Base-by-base conservation (phyloP, 1,284 basidiomycete species). In the Taiwanofungus camphoratus region DNA sequence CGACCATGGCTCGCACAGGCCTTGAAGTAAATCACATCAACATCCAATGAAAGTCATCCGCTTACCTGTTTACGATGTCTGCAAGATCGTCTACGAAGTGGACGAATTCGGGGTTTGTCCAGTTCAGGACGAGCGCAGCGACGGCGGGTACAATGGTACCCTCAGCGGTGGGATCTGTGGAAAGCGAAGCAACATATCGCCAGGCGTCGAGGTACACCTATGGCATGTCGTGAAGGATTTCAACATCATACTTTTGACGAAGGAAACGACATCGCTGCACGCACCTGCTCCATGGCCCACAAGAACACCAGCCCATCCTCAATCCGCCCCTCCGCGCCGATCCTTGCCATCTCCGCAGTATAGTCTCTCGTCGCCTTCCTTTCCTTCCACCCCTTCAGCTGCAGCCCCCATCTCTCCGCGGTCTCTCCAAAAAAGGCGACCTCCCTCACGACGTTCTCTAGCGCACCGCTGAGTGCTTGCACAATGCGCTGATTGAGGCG, bases 201-300 rank as follows among this genome's bases (percentile, higher is more conserved):
- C 85, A 87, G 4, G 81, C 74, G 41, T 82, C 77, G 15, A 85
- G 66, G 57, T 87, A 87, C 12, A 66, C 57, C 67, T 69, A 31
- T 9, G 39, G 3, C n/a, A n/a, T n/a, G n/a, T n/a, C n/a, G n/a
- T n/a, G n/a, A n/a, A n/a, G n/a, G n/a, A n/a, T n/a, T n/a, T n/a
- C n/a, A n/a, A n/a, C n/a, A n/a, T n/a, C n/a, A n/a, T n/a, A n/a
- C n/a, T n/a, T n/a, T n/a, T n/a, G n/a, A n/a, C n/a, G n/a, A n/a
- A n/a, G 6, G 12, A n/a, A 18, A 9, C 13, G 24, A 39, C 12
- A 3, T 26, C 21, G n/a, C 8, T 26, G 24, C 19, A 49, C 15
- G 20, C 46, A 82, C 82, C 64, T 75, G 73, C 59, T 87, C 85
- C 84, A 87, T 87, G 1, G 81, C 81, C 83, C 84, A 87, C 13